phyloP scores from a whole-genome alignment of 23 red algal genomes.

The Gracilariopsis chorda region DNA sequence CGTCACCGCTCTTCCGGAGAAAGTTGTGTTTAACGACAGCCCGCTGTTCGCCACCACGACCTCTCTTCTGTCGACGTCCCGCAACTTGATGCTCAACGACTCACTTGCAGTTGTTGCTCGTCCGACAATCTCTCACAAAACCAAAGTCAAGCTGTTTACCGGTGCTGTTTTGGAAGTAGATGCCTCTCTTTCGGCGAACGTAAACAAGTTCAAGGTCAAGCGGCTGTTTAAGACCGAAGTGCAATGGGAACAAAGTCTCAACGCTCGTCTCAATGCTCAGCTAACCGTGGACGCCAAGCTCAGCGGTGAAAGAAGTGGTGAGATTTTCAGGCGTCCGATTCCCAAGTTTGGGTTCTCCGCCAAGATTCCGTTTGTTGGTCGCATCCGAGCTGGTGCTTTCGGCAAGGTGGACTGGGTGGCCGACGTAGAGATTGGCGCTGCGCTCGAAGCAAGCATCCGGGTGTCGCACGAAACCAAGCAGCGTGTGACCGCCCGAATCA shows the following conservation, averaged over 20 bases:
- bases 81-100: not conserved
- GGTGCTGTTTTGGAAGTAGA: not conserved
- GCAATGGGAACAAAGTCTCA: slow-evolving; percentile 4
- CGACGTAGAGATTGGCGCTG: not conserved
- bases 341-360: not conserved
- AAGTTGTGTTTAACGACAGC: not conserved
- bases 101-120: not conserved
- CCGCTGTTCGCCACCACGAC: not conserved
- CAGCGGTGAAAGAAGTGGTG: not conserved
- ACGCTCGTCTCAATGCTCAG: not conserved
- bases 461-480: not conserved
- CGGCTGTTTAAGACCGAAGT: not conserved
- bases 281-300: not conserved
- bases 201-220: not conserved
- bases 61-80: not conserved
- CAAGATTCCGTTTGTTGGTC: not conserved
- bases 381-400: slow-evolving; percentile 6
- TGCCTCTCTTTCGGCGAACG: not conserved
- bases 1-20: not conserved
- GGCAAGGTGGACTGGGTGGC: not conserved
- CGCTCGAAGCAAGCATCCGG: not conserved
- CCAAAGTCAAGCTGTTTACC: not conserved
- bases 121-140: not conserved
- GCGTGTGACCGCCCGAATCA: not conserved
- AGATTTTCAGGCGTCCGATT: not conserved